Conservation (phyloP, 768 basidiomycete genomes). For the Boletus subparvulus region DNA sequence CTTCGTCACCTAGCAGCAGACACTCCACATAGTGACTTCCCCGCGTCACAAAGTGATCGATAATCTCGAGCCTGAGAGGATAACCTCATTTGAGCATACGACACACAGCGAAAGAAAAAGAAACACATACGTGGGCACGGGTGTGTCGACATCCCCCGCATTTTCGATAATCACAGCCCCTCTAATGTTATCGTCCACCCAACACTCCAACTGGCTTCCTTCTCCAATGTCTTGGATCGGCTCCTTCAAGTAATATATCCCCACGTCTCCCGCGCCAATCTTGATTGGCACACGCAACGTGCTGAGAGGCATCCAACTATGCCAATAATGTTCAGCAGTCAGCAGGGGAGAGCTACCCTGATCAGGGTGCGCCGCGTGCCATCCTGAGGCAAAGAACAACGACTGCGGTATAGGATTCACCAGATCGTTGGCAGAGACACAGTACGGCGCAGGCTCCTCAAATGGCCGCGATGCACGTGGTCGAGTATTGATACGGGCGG, state of each 20-base stretch:
- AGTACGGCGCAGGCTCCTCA: conserved; percentile 87
- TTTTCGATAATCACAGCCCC: conserved; percentile 82
- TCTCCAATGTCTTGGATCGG: conserved; percentile 54
- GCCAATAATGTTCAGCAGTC: conserved; percentile 84
- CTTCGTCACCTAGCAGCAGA: conserved; percentile 83
- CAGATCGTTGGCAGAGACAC: conserved; percentile 95
- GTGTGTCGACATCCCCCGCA: conserved; percentile 59
- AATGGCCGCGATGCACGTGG: conserved; percentile 56
- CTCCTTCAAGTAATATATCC: conserved; percentile 85
- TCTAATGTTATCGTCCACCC: conserved; percentile 94
- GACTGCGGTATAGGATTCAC: conserved; percentile 96
- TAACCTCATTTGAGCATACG: conserved; percentile 1
- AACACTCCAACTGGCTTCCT: conserved; percentile 81
- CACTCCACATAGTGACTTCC: conserved; percentile 97
- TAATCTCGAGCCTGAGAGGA: conserved; percentile 65
- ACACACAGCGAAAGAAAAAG: neutral
- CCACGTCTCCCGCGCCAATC: conserved; percentile 88
- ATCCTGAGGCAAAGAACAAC: conserved; percentile 91
- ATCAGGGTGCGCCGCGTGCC: conserved; percentile 75
- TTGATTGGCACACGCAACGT: conserved; percentile 80
- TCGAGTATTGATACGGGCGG: conserved; percentile 66
- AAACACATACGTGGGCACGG: conserved; percentile 63
- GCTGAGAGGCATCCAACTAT: conserved; percentile 81
- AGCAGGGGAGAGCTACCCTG: conserved; percentile 47
- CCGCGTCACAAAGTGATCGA: conserved; percentile 80